Evolutionary conservation across 1,284 basidiomycete species (phyloP).

Genomic region (Pholiota adiposa): DNA sequence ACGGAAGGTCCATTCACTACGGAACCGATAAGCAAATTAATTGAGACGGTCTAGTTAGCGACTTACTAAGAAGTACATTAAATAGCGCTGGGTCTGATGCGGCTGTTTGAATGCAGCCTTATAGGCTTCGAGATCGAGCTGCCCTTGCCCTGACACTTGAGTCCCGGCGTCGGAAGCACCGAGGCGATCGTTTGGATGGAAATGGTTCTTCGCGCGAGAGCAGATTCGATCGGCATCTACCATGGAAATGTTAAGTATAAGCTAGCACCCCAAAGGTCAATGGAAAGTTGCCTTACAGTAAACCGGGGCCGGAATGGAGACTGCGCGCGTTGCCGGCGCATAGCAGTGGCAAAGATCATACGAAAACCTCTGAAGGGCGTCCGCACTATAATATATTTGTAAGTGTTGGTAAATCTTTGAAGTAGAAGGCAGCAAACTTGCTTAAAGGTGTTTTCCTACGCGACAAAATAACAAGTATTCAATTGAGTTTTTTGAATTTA

Average conservation of each 20-base stretch:
- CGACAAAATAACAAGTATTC: too few species aligned
- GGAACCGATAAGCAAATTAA: too few species aligned
- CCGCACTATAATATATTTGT: slow-evolving; percentile 44
- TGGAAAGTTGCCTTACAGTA: slow-evolving; percentile 63
- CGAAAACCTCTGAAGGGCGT: slow-evolving; percentile 66
- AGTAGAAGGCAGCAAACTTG: too few species aligned
- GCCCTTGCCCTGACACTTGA: slow-evolving; percentile 38
- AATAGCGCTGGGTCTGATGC: slow-evolving; percentile 42
- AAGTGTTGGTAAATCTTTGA: too few species aligned
- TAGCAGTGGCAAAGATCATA: slow-evolving; percentile 83
- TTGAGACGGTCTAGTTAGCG: background rate
- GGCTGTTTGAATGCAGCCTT: slow-evolving; percentile 50
- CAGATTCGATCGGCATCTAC: slow-evolving; percentile 84
- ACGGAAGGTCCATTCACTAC: too few species aligned
- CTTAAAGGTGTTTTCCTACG: too few species aligned
- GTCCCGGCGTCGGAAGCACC: slow-evolving; percentile 57
- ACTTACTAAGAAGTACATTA: slow-evolving; percentile 57
- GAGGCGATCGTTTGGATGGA: slow-evolving; percentile 55
- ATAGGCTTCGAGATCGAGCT: slow-evolving; percentile 46
- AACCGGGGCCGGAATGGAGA: slow-evolving; percentile 82
- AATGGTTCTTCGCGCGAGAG: slow-evolving; percentile 74
- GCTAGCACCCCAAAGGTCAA: too few species aligned
- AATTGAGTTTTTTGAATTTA: too few species aligned
- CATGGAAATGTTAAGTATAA: too few species aligned
- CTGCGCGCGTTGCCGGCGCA: slow-evolving; percentile 78